Percentiles rank a stretch among this genome's conserved stretches.
Evolutionary conservation across 2,329 filamentous ascomycete genomes (phyloP).

Genomic region (Paecilomyces sp.): DNA sequence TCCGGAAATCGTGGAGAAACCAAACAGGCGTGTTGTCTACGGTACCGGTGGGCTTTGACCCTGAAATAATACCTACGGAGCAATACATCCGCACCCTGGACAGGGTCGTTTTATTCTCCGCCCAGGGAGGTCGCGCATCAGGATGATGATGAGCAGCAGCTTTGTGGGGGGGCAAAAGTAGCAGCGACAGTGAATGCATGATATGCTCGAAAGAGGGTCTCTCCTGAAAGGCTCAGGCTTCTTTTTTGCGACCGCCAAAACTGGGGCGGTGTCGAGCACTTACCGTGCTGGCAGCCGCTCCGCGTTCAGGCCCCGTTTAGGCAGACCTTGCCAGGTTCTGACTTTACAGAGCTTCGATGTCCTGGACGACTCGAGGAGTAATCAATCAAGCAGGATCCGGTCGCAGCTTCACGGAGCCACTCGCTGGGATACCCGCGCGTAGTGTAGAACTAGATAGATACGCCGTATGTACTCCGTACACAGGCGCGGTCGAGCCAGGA

Average conservation of each 20-base stretch:
- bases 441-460: background rate
- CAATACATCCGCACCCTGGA: background rate
- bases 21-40: background rate
- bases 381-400: background rate
- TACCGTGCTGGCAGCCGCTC: slow-evolving; percentile 11
- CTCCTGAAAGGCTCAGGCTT: background rate
- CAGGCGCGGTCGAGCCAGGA: background rate
- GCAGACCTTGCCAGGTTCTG: slow-evolving; percentile 1
- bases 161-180: background rate
- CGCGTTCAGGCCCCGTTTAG: slow-evolving; percentile 13
- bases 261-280: background rate
- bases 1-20: background rate
- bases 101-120: background rate
- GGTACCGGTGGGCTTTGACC: background rate
- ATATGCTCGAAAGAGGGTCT: background rate
- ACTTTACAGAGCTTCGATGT: background rate
- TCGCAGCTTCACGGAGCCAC: background rate
- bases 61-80: background rate
- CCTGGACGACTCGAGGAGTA: background rate
- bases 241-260: background rate
- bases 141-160: background rate
- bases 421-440: background rate
- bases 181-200: background rate
- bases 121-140: background rate
- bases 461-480: background rate